Percentiles rank a stretch among this genome's conserved stretches.
Evolutionary conservation across 1,139 yeast genomes (phyloP).

Genomic region (Yamadazyma trypodendri): DNA sequence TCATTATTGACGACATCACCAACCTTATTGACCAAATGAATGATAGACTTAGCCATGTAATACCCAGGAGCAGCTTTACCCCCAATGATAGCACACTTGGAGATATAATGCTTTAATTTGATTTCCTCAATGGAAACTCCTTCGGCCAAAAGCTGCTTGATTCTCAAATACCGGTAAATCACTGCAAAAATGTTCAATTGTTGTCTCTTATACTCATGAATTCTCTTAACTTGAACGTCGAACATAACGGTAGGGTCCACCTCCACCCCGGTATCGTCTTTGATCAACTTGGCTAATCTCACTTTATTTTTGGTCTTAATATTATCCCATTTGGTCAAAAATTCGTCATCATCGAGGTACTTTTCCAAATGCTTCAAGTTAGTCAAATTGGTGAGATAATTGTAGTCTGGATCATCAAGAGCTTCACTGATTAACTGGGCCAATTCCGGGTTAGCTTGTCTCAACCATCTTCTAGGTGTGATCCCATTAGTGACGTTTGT

Average conservation of each 20-base stretch:
- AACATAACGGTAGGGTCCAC: slow-evolving; percentile 75
- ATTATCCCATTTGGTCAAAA: slow-evolving; percentile 68
- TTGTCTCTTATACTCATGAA: slow-evolving; percentile 94
- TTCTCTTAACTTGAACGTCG: slow-evolving; percentile 92
- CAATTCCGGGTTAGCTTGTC: slow-evolving; percentile 86
- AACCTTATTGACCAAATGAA: slow-evolving; percentile 80
- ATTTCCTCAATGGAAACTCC: slow-evolving; percentile 57
- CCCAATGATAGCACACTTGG: slow-evolving; percentile 83
- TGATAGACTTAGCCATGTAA: slow-evolving; percentile 89
- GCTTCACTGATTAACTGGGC: slow-evolving; percentile 70
- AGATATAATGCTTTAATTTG: slow-evolving; percentile 55
- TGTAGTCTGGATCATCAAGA: slow-evolving; percentile 62
- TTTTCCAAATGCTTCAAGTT: slow-evolving; percentile 66
- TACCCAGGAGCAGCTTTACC: slow-evolving; percentile 98
- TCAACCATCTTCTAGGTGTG: slow-evolving; percentile 95
- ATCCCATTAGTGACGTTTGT: slow-evolving; percentile 93
- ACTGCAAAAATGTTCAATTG: slow-evolving; percentile 90
- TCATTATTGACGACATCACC: slow-evolving; percentile 81
- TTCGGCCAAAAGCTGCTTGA: slow-evolving; percentile 61
- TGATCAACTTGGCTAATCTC: slow-evolving; percentile 67
- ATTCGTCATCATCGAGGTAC: slow-evolving; percentile 64
- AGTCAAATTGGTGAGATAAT: slow-evolving; percentile 67
- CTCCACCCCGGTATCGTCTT: slow-evolving; percentile 63
- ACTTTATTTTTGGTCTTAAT: slow-evolving; percentile 72
- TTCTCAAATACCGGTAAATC: slow-evolving; percentile 74